Conservation (phyloP, 306 rosid species). For the Trifolium repens region DNA sequence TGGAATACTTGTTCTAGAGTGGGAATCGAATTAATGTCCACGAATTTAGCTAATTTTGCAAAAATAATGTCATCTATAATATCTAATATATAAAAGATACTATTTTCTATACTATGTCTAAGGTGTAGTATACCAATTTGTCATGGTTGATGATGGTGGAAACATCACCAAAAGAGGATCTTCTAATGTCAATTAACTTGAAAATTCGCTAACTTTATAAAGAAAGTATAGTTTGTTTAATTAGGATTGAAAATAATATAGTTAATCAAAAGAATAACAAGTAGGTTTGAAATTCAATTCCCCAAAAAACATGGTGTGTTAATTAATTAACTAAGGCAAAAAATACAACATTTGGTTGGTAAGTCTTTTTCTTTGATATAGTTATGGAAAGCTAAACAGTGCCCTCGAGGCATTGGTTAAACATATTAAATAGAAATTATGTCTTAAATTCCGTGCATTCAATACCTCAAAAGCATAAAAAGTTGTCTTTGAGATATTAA, state of each 20-base stretch:
- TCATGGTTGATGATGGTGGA: constrained; percentile 17
- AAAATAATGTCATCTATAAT: too few relatives aligned
- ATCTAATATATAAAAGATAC: neutral
- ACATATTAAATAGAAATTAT: too few relatives aligned
- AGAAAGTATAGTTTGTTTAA: constrained; percentile 10
- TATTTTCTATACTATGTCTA: neutral
- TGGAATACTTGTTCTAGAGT: constrained; percentile 14
- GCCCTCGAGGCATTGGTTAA: too few relatives aligned
- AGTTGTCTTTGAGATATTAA: too few relatives aligned
- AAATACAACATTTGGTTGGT: constrained; percentile 19
- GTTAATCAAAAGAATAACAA: neutral
- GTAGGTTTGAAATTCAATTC: neutral
- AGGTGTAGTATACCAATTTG: neutral
- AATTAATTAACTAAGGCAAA: neutral
- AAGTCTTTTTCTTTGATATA: constrained; percentile 14
- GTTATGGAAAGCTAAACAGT: too few relatives aligned
- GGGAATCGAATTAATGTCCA: constrained; percentile 5
- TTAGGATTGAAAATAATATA: constrained; percentile 5
- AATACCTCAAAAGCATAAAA: too few relatives aligned
- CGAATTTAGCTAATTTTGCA: constrained; percentile 8
- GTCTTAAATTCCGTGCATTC: too few relatives aligned
- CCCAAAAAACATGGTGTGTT: constrained; percentile 11
- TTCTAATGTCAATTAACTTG: constrained; percentile 19
- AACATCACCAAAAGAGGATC: constrained; percentile 8
- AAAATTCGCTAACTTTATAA: neutral